Evolutionary conservation across 305 asterid species (phyloP), one percentile per base, ranked within the genome.

Genomic region (Coffea humblotiana): DNA sequence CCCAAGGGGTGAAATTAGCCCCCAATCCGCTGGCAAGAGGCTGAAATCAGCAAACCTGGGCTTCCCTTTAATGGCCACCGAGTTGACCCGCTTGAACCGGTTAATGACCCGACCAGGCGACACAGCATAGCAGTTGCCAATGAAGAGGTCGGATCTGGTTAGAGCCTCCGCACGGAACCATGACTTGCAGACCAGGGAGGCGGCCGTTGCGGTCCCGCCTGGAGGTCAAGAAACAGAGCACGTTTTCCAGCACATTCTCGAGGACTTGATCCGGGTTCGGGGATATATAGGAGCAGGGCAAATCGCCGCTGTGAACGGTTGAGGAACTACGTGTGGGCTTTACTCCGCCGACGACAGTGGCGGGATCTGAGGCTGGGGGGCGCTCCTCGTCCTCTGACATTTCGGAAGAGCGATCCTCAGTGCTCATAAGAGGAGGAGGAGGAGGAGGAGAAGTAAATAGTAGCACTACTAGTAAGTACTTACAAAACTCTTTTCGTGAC

Each of bases 1-100:
- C 82, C 90, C 92, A 88, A 23, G 86, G 87, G 6, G 79, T 4
- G 48, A 85, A 85, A 79, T 86, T 79, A 47, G 92, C 90, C 45
- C 90, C 92, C 92, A 89, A 48, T 85, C 85, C 7, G 81, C 86
- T 1, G 90, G 92, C 71, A 89, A 76, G 71, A 89, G 84, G 76
- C 89, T 80, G 48, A 89, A 89, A 72, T 89, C 92, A 47, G 92
- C 88, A 68, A 89, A 89, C 82, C 92, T 68, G 14, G 92, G 92
- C 75, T 83, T 87, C 54, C 90, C 90, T 77, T 89, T 89, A 11
- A 89, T 78, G 1, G 82, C 77, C 63, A 89, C 84, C 67, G 88
- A 82, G 75, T 81, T 89, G 43, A 89, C 83, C 74, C 84, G 82
- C 63, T 63, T 75, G 78, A 89, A 89, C 13, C 92, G 89, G 76